Evolutionary conservation across 257 asterid species (phyloP), one percentile per base, ranked within the genome.

Genomic region (Schizonepeta tenuifolia): DNA sequence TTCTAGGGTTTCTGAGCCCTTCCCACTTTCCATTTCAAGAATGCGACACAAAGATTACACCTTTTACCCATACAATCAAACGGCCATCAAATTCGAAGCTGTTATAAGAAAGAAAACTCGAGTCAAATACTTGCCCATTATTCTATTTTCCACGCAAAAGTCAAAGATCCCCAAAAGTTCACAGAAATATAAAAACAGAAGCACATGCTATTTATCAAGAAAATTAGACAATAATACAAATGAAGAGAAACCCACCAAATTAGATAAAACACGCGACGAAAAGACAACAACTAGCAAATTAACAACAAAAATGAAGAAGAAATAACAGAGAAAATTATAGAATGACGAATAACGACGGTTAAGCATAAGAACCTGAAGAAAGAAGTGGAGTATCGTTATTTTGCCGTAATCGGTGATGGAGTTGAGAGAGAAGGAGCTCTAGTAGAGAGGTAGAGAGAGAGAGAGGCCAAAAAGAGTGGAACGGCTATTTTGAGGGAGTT

Each of bases 1-100:
- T 51, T 67, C 79, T 77, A 79, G 83, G 83, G 83, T 79, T 86
- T 78, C 79, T n/a, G 79, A 40, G 11, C 20, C 41, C 72, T 61
- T 66, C 75, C 54, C 65, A 71, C 65, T 75, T 18, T 84, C 87
- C 90, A 84, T 84, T 74, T 46, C 84, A 71, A 76, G 56, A 81
- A 79, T 80, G 73, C 55, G 41, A 43, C 75, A 7, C 53, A 79
- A 83, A 87, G 85, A 74, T 75, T 79, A 65, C 77, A 83, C 66
- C 70, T 75, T 84, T 81, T 80, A 26, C 77, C 63, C 79, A 75
- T 71, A 65, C 64, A 75, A 75, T 36, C 60, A 76, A 40, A 55
- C 71, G 69, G n/a, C 75, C 75, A 75, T 59, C 86, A 75, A 65
- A 55, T 68, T 38, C 78, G 51, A 65, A 72, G 86, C 86, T 82